Evolutionary conservation across 2,329 filamentous ascomycete species (phyloP).

Genomic region (Phialemoniopsis sp.): DNA sequence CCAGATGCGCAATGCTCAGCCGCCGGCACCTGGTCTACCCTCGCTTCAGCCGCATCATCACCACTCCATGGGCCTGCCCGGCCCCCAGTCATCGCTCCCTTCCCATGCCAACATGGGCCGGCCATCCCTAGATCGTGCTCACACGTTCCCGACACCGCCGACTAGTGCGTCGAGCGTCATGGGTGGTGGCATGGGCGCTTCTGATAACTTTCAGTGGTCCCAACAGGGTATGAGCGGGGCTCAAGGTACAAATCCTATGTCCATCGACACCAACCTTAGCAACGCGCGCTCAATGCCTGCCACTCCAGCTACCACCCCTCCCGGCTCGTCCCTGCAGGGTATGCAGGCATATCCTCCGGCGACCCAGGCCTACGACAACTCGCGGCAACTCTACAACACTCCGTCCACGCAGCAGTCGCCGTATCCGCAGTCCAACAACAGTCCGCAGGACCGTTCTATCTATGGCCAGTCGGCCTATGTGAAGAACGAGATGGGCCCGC

Average conservation of each 20-base stretch:
- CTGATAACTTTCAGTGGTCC: slow-evolving; percentile 78
- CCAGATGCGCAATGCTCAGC: slow-evolving; percentile 58
- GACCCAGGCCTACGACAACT: slow-evolving; percentile 69
- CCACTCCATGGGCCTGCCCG: slow-evolving; percentile 55
- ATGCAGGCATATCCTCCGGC: slow-evolving; percentile 73
- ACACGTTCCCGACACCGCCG: slow-evolving; percentile 91
- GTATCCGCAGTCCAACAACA: slow-evolving; percentile 61
- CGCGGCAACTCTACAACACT: slow-evolving; percentile 74
- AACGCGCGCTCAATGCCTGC: slow-evolving; percentile 83
- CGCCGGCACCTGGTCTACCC: slow-evolving; percentile 50
- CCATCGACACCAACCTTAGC: slow-evolving; percentile 75
- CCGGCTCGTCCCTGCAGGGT: slow-evolving; percentile 69
- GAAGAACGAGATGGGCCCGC: slow-evolving; percentile 87
- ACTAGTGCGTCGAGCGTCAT: slow-evolving; percentile 88
- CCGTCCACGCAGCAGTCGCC: slow-evolving; percentile 65
- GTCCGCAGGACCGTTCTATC: slow-evolving; percentile 57
- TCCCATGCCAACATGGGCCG: slow-evolving; percentile 71
- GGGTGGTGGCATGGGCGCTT: slow-evolving; percentile 62
- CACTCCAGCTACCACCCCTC: slow-evolving; percentile 87
- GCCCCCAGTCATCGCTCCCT: slow-evolving; percentile 49
- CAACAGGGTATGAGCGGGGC: slow-evolving; percentile 57
- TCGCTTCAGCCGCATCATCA: slow-evolving; percentile 63
- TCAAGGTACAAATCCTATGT: slow-evolving; percentile 66
- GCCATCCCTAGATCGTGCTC: slow-evolving; percentile 75
- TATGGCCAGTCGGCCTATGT: slow-evolving; percentile 69